Evolutionary conservation across 192 early-diverging fungal species (phyloP).

Genomic region (Coemansia sp.): DNA sequence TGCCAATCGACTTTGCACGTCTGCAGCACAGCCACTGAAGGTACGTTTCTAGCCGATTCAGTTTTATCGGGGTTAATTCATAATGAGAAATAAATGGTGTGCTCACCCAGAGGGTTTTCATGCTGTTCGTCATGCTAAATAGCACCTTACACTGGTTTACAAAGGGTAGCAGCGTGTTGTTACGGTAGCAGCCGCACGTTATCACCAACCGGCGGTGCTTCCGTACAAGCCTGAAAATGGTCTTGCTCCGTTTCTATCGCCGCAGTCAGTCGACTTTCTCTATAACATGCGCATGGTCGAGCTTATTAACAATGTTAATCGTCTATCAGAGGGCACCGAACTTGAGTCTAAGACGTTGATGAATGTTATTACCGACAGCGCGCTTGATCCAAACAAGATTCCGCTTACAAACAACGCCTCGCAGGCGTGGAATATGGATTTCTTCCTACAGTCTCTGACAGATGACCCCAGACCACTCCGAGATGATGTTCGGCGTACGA

Average conservation of each 20-base stretch:
- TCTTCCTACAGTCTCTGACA: constrained; percentile 48
- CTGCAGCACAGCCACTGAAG: constrained; percentile 27
- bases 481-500: constrained; percentile 22
- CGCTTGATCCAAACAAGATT: constrained; percentile 28
- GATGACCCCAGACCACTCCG: constrained; percentile 15
- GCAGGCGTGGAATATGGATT: constrained; percentile 56
- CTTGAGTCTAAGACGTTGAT: constrained; percentile 33
- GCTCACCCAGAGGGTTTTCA: not conserved
- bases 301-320: constrained; percentile 50
- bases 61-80: too few species aligned
- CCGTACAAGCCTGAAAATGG: constrained; percentile 35
- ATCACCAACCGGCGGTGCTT: constrained; percentile 35
- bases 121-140: not conserved
- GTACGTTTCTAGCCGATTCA: constrained; percentile 7
- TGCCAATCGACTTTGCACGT: constrained; percentile 16
- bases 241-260: constrained; percentile 40
- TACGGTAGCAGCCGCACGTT: constrained; percentile 4
- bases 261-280: constrained; percentile 39
- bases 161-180: constrained; percentile 24
- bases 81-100: too few species aligned
- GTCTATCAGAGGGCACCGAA: constrained; percentile 41
- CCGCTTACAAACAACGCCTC: constrained; percentile 48
- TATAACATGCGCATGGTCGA: constrained; percentile 46
- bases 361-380: constrained; percentile 31
- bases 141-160: not conserved